Percentiles rank a stretch among this genome's conserved stretches.
Evolutionary conservation across 331 rosid genomes (phyloP).

Genomic region (Telfairia occidentalis): DNA sequence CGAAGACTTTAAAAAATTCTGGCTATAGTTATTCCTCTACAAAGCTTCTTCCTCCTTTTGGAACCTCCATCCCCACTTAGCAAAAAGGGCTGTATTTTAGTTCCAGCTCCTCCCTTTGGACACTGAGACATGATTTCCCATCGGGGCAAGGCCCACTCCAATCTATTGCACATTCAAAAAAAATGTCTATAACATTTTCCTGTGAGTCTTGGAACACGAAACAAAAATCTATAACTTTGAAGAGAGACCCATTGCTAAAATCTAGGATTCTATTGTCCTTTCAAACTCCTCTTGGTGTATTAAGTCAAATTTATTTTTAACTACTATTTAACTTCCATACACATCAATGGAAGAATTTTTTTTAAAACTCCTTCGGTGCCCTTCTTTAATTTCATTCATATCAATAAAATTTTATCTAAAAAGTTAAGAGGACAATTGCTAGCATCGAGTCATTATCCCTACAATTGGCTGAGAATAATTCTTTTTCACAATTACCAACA

Average conservation of each 20-base stretch:
- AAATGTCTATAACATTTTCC: too few species aligned
- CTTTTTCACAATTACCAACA: too few species aligned
- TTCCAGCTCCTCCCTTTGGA: too few species aligned
- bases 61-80: too few species aligned
- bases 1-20: too few species aligned
- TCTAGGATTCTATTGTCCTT: neutral
- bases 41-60: too few species aligned
- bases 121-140: too few species aligned
- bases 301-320: neutral
- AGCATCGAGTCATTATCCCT: neutral
- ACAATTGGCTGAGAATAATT: neutral
- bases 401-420: neutral
- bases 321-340: neutral
- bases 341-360: neutral
- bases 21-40: too few species aligned
- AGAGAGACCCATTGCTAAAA: neutral
- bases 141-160: too few species aligned
- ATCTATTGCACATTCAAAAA: too few species aligned
- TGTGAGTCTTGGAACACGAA: neutral
- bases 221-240: neutral
- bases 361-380: neutral
- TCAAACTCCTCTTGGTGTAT: neutral
- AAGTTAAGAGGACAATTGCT: neutral
- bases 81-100: too few species aligned
- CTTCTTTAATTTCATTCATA: neutral